A percentile compares a stretch with the other conserved stretches of the same genome.
Conservation (phyloP, 257 asterid genomes). For the Euphrasia confusa region DNA sequence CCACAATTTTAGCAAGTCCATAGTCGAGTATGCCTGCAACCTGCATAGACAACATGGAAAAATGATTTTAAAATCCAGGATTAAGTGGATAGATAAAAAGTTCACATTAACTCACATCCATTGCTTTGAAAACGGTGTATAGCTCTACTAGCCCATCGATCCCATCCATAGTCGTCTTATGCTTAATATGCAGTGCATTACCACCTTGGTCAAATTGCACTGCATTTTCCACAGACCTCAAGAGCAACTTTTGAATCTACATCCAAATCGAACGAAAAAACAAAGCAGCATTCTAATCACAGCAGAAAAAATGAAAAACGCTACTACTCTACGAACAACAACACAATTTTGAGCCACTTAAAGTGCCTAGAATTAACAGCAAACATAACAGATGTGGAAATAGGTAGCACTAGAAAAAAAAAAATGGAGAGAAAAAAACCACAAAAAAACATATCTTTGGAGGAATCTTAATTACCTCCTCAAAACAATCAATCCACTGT, state of each 20-base stretch:
- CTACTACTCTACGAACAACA: too few relatives aligned
- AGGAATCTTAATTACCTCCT: conserved; percentile 45
- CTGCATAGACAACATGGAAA: conserved; percentile 40
- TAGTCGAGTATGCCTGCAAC: conserved; percentile 66
- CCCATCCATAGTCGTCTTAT: conserved; percentile 38
- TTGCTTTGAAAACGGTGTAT: conserved; percentile 62
- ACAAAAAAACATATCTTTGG: too few relatives aligned
- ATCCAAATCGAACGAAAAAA: conserved; percentile 46
- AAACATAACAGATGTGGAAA: too few relatives aligned
- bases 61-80: conserved; percentile 14
- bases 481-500: conserved; percentile 72
- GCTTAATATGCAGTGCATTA: conserved; percentile 48
- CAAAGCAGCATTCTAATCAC: too few relatives aligned
- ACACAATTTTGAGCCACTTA: too few relatives aligned
- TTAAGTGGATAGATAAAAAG: conserved; percentile 14
- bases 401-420: too few relatives aligned
- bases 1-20: conserved; percentile 89
- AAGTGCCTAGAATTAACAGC: too few relatives aligned
- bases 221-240: conserved; percentile 65
- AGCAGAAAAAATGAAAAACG: too few relatives aligned
- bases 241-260: conserved; percentile 77
- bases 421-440: too few relatives aligned
- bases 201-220: conserved; percentile 60
- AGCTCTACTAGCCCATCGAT: conserved; percentile 66
- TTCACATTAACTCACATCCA: conserved; percentile 62